Evolutionary conservation across 139 green algal species (phyloP).

Genomic region (Chlorella sp.): DNA sequence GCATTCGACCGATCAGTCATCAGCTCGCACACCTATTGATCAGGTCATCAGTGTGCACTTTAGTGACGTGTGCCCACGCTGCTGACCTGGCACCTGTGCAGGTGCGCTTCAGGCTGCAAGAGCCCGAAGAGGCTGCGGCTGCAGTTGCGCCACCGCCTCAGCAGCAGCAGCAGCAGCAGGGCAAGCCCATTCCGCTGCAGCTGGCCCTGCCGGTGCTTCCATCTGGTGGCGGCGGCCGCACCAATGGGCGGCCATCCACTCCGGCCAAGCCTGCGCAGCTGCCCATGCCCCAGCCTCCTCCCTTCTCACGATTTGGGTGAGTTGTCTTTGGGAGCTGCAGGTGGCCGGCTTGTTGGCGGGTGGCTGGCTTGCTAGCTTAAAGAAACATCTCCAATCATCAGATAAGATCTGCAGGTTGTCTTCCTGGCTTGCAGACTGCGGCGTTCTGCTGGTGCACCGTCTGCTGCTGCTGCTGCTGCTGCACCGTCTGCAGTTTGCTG

Average conservation of each 20-base stretch:
- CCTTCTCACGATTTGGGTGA: constrained; percentile 2
- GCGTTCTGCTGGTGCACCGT: background rate
- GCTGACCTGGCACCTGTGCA: background rate
- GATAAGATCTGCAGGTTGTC: background rate
- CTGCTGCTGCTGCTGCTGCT: background rate
- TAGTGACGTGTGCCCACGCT: background rate
- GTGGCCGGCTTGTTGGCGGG: background rate
- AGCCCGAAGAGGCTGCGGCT: background rate
- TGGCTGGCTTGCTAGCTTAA: too few species aligned
- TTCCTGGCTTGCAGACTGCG: background rate
- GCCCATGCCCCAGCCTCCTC: constrained; percentile 2
- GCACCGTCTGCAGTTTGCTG: background rate
- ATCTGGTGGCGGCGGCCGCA: too few species aligned
- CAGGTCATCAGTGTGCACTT: too few species aligned
- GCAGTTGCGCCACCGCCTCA: background rate
- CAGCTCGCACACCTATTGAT: background rate
- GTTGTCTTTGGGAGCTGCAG: background rate
- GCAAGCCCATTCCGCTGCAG: background rate
- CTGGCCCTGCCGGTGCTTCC: background rate
- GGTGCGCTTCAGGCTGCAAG: background rate
- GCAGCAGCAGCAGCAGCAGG: background rate
- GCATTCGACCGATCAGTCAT: background rate
- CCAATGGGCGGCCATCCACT: background rate
- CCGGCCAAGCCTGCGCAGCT: constrained; percentile 8
- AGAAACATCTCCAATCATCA: background rate